Conservation (phyloP, 768 basidiomycete genomes). For the Boletus bicolor region DNA sequence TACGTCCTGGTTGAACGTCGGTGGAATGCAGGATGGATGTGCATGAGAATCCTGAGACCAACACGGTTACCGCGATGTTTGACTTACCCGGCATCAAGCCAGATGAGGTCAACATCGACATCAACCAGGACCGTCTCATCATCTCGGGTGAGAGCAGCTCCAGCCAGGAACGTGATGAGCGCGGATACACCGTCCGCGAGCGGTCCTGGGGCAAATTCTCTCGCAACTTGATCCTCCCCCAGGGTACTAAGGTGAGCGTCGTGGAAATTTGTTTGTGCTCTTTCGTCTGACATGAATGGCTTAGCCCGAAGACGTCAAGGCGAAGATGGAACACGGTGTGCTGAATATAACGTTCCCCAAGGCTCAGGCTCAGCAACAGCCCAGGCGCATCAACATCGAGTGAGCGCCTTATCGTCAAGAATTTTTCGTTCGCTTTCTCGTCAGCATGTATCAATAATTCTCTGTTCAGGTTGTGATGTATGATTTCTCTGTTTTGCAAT, state of each 20-base stretch:
- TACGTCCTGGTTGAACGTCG: neutral
- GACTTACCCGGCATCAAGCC: constrained; percentile 56
- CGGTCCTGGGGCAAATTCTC: constrained; percentile 48
- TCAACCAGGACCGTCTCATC: constrained; percentile 47
- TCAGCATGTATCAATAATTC: neutral
- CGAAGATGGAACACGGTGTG: constrained; percentile 51
- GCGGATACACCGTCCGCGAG: constrained; percentile 40
- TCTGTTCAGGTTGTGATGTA: neutral
- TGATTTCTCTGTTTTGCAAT: neutral
- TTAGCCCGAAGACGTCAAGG: constrained; percentile 36
- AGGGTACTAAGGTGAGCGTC: constrained; percentile 43
- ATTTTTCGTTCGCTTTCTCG: too few species aligned
- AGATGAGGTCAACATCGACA: constrained; percentile 50
- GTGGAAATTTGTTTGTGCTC: neutral
- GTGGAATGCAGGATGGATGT: constrained; percentile 49
- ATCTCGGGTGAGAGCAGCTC: constrained; percentile 47
- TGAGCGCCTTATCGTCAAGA: neutral
- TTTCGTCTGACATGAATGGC: neutral
- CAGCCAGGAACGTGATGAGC: constrained; percentile 33
- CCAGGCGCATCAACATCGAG: constrained; percentile 41
- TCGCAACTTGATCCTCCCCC: constrained; percentile 45
- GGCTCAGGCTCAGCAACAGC: constrained; percentile 36
- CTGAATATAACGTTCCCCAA: constrained; percentile 54
- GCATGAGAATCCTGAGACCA: constrained; percentile 45
- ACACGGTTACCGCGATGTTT: constrained; percentile 52